phyloP scores from a whole-genome alignment of 2,329 filamentous ascomycete species.

The Phaeosphaeria sp. region DNA sequence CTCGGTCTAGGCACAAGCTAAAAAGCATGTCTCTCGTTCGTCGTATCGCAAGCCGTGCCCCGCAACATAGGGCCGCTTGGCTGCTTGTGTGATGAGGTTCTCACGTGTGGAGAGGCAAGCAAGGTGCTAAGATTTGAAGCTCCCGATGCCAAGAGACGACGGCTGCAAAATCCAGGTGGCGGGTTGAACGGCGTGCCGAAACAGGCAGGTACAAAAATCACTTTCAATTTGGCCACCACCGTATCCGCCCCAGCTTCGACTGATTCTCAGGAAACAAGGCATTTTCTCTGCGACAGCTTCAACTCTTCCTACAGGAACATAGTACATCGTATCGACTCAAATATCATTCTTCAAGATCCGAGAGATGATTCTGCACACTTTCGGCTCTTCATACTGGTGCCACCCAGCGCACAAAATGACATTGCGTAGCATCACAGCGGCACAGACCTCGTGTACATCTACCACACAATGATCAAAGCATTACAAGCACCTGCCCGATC shows the following conservation, averaged over 20 bases:
- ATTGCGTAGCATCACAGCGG: no score
- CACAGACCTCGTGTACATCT: background rate
- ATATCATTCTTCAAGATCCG: no score
- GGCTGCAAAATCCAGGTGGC: slow-evolving; percentile 4
- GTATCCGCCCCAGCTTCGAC: background rate
- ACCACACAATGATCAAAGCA: background rate
- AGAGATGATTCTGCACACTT: no score
- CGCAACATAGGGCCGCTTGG: slow-evolving; percentile 24
- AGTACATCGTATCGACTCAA: no score
- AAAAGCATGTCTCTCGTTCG: slow-evolving; percentile 30
- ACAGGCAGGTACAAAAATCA: slow-evolving; percentile 19
- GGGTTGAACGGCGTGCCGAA: slow-evolving; percentile 16
- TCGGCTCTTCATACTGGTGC: no score
- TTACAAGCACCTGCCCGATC: background rate
- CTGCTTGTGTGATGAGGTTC: slow-evolving; percentile 10
- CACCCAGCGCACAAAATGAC: no score
- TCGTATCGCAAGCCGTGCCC: slow-evolving; percentile 22
- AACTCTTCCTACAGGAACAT: no score
- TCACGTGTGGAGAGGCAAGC: slow-evolving; percentile 9
- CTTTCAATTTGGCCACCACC: background rate
- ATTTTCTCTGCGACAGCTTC: no score
- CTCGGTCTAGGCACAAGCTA: slow-evolving; percentile 24
- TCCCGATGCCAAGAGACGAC: background rate
- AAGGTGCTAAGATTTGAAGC: slow-evolving; percentile 21
- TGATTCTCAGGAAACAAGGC: background rate